Percentiles rank a stretch among this genome's conserved stretches.
phyloP scores from a whole-genome alignment of 2,329 filamentous ascomycete species.

The Talaromyces sp. region DNA sequence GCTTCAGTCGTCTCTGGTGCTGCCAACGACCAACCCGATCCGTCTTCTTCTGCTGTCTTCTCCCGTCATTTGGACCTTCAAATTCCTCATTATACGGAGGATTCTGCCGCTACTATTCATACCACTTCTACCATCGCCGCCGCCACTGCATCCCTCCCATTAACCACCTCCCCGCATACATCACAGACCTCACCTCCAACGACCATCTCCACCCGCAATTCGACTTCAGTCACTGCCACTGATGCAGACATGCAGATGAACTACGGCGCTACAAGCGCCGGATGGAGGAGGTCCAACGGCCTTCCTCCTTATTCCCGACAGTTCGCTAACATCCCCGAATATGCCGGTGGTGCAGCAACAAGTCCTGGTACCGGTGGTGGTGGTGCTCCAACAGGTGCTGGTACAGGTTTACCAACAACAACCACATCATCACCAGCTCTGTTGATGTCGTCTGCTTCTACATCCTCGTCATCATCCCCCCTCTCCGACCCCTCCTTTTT shows the following conservation, averaged over 20 bases:
- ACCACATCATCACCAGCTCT: constrained; percentile 3
- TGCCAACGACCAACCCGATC: constrained; percentile 25
- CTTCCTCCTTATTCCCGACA: constrained; percentile 50
- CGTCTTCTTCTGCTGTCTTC: background rate
- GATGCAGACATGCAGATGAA: constrained; percentile 51
- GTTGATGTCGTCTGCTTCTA: background rate
- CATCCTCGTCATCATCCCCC: constrained; percentile 19
- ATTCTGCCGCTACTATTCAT: constrained; percentile 38
- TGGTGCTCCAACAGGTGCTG: background rate
- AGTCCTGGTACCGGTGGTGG: background rate
- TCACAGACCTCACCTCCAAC: background rate
- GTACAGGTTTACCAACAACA: background rate
- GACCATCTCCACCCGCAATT: constrained; percentile 21
- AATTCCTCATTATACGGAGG: background rate
- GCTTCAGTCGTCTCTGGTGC: constrained; percentile 52
- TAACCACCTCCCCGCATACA: constrained; percentile 32
- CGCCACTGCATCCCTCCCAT: constrained; percentile 25
- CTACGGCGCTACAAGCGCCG: constrained; percentile 41
- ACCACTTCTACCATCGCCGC: constrained; percentile 28
- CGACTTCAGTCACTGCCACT: constrained; percentile 38
- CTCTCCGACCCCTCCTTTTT: constrained; percentile 58
- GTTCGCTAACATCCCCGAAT: constrained; percentile 37
- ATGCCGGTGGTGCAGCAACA: constrained; percentile 25
- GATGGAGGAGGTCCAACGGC: constrained; percentile 42
- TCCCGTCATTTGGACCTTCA: background rate